Evolutionary conservation across 164 flowering plant genomes (phyloP).

Genomic region (Stephania yunnanensis): DNA sequence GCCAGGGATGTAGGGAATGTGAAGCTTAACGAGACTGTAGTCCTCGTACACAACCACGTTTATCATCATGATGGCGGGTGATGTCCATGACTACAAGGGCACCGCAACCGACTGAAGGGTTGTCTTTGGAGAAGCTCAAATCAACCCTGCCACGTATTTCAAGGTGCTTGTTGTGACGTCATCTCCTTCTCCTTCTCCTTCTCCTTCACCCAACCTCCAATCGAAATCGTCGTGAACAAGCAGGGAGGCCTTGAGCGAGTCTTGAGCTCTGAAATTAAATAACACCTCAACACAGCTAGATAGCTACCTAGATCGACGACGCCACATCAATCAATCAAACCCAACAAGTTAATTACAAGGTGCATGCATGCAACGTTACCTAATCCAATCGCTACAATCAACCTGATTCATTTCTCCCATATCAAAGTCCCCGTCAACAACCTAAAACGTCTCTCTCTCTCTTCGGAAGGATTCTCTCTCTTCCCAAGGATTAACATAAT

Average conservation of each 20-base stretch:
- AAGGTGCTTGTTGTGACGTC: constrained; percentile 8
- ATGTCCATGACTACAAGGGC: constrained; percentile 66
- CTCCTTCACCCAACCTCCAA: constrained; percentile 25
- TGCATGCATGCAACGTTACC: no score
- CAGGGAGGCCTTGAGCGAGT: constrained; percentile 39
- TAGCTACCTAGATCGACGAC: no score
- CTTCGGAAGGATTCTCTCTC: no score
- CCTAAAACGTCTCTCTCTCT: no score
- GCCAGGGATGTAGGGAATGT: constrained; percentile 73
- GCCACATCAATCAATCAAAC: no score
- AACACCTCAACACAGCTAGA: no score
- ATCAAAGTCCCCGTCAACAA: no score
- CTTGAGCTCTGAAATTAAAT: constrained; percentile 57
- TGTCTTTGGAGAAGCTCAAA: constrained; percentile 71
- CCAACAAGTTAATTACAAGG: no score
- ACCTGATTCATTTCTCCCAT: no score
- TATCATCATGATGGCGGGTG: constrained; percentile 15
- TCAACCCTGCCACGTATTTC: constrained; percentile 86
- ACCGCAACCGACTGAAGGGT: constrained; percentile 61
- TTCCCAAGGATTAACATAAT: no score
- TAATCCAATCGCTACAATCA: no score
- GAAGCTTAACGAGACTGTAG: constrained; percentile 40
- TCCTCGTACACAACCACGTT: constrained; percentile 70
- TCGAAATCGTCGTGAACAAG: constrained; percentile 52
- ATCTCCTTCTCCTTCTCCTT: constrained; percentile 1